phyloP scores from a whole-genome alignment of 352 stramenopile species.

The Sclerospora graminicola region DNA sequence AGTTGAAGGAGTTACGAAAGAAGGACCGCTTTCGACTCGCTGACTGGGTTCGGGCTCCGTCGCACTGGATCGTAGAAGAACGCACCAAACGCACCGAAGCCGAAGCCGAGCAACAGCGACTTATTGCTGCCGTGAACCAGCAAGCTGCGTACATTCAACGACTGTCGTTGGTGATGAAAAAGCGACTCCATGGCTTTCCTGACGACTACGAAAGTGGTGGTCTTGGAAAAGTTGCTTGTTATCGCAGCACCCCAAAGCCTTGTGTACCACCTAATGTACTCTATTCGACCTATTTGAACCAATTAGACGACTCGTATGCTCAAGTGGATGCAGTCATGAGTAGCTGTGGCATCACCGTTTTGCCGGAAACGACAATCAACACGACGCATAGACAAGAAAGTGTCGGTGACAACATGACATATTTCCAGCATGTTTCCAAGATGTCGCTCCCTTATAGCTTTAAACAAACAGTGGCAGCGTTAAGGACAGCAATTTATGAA shows the following conservation, averaged over 20 bases:
- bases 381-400: constrained; percentile 1
- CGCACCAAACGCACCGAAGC: not conserved
- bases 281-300: constrained; percentile 11
- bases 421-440: constrained; percentile 14
- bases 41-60: not conserved
- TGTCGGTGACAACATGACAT: constrained; percentile 4
- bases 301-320: constrained; percentile 13
- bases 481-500: constrained; percentile 3
- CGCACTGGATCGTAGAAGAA: constrained; percentile 4
- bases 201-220: not conserved
- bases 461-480: constrained; percentile 4
- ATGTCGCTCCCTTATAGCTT: constrained; percentile 5
- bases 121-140: constrained; percentile 2
- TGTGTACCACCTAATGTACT: constrained; percentile 1
- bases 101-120: constrained; percentile 7
- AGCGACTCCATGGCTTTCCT: not conserved
- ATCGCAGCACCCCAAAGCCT: not conserved
- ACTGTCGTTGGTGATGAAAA: not conserved
- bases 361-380: constrained; percentile 5
- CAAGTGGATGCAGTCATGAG: constrained; percentile 7
- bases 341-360: constrained; percentile 1
- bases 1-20: constrained; percentile 1
- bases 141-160: constrained; percentile 9
- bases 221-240: no score
- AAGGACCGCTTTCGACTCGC: not conserved